Base-by-base conservation (phyloP, 768 basidiomycete species). In the Auricularia sp. region DNA sequence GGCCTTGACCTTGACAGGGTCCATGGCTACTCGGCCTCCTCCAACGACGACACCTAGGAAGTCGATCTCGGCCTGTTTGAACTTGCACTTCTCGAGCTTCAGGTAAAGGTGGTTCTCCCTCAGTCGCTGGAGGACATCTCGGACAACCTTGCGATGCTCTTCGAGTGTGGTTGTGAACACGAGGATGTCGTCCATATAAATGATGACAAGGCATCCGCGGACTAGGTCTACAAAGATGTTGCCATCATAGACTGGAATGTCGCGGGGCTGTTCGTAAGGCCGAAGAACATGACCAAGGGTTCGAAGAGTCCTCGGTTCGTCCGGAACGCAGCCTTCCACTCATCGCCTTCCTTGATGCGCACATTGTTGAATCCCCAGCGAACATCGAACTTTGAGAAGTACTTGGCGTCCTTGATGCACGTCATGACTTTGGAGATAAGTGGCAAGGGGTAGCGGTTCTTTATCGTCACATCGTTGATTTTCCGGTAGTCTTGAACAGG, bases 251-350 rank as follows among this genome's bases (percentile, higher is more conserved):
- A 61, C 44, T 76, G 74, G 66, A 82, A 81, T 0, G 75, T 73
- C 0, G 75, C 74, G 8, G 76, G 74, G 1, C 69, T 69, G 63
- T 82, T 79, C 35, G 67, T 74, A 14, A 73, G 62, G 0, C 76
- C 75, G 58, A 71, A 79, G 61, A 72, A 79, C 77, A 77, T 80
- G 33, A 77, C 78, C 29, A 67, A 66, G 36, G 66, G 77, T 72
- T 83, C 75, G 61, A 74, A 81, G 0, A 74, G 67, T 1, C 80
- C 79, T 4, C 67, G 66, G 11, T 72, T 67, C 0, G 75, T 78
- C 1, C 67, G 58, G 66, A 84, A 77, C 16, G 73, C 76, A 2
- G 74, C 78, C 65, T 79, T 82, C 73, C 71, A 75, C 68, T 80
- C 71, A 63, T 81, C 74, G 2, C 78, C 80, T 58, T 76, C 71